Evolutionary conservation across 257 asterid species (phyloP), one percentile per base, ranked within the genome.

Genomic region (Solanum habrochaites): DNA sequence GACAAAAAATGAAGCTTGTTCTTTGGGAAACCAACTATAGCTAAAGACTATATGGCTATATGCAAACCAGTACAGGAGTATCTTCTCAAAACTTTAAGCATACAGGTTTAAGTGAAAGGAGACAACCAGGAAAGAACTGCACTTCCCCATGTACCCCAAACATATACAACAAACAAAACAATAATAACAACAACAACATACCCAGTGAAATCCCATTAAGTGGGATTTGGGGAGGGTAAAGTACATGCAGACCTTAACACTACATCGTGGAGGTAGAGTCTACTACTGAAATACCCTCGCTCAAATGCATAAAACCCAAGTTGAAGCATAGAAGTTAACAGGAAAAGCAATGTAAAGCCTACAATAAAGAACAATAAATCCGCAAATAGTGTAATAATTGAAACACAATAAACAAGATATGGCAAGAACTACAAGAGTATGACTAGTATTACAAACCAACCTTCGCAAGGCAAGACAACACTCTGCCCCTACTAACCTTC

Each of bases 191-290:
- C 64, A 56, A 0, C n/a, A 18, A 56, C 64, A 56, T 18, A 18
- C 64, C 64, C 64, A 56, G 11, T 56, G 64, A 56, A 20, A 18
- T 56, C 64, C 64, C 64, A 56, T 18, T 7, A 56, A 56, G 64
- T 56, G 64, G 0, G 25, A 11, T 56, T 56, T 56, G 25, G 64
- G 64, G n/a, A 18, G 25, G 64, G 25, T 56, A 56, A 2, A 56
- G 25, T 56, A 56, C 11, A 56, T 1, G 5, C 25, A 18, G 64
- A 56, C 64, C 64, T 56, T 56, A 56, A n/a, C 25, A 56, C 5
- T 56, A 56, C 64, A 5, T 56, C 25, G 5, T 20, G n/a, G 0
- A 56, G 25, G 5, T 56, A 56, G 25, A 0, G 64, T 0, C 0
- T 56, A 11, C 20, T 56, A 7, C 0, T 8, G 11, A 56, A 56